Conservation (phyloP, 2,329 filamentous ascomycete species). For the Gliomastix tumulicola region DNA sequence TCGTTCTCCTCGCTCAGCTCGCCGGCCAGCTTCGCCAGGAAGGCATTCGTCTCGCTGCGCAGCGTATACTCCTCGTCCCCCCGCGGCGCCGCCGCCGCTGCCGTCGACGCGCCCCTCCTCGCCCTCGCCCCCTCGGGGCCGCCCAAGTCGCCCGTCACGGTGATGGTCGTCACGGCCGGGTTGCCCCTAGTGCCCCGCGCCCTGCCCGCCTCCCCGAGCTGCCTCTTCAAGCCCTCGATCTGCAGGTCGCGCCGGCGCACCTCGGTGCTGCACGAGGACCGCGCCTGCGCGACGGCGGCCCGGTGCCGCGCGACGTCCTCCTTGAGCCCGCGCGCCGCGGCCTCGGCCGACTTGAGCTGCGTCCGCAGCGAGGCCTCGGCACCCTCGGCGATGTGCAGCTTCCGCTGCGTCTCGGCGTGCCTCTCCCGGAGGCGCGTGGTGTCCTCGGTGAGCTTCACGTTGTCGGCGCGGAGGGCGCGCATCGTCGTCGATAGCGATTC, state of each 20-base stretch:
- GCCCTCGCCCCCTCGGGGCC: constrained; percentile 34
- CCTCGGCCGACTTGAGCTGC: constrained; percentile 68
- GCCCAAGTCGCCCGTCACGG: constrained; percentile 46
- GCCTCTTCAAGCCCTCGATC: constrained; percentile 81
- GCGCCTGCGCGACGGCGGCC: constrained; percentile 71
- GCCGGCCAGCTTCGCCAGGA: constrained; percentile 77
- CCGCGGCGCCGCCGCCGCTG: constrained; percentile 6
- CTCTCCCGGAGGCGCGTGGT: constrained; percentile 52
- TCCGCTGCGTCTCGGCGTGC: constrained; percentile 46
- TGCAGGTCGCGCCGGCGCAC: constrained; percentile 85
- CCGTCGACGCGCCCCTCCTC: constrained; percentile 1
- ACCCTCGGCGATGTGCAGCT: constrained; percentile 54
- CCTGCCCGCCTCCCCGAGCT: constrained; percentile 65
- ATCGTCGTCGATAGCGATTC: constrained; percentile 77
- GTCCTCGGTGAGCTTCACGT: constrained; percentile 65
- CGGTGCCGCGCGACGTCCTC: constrained; percentile 80
- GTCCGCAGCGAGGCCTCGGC: constrained; percentile 63
- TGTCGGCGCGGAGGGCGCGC: constrained; percentile 67
- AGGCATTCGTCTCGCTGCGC: constrained; percentile 82
- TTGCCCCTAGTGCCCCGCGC: constrained; percentile 50
- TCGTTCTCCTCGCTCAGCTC: constrained; percentile 91
- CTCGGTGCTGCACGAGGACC: constrained; percentile 83
- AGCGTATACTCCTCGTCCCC: constrained; percentile 59
- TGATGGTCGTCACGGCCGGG: constrained; percentile 49
- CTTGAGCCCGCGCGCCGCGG: constrained; percentile 66